Percentiles rank a stretch among this genome's conserved stretches.
Evolutionary conservation across 345 rosid genomes (phyloP).

Genomic region (Lepidium sativum): DNA sequence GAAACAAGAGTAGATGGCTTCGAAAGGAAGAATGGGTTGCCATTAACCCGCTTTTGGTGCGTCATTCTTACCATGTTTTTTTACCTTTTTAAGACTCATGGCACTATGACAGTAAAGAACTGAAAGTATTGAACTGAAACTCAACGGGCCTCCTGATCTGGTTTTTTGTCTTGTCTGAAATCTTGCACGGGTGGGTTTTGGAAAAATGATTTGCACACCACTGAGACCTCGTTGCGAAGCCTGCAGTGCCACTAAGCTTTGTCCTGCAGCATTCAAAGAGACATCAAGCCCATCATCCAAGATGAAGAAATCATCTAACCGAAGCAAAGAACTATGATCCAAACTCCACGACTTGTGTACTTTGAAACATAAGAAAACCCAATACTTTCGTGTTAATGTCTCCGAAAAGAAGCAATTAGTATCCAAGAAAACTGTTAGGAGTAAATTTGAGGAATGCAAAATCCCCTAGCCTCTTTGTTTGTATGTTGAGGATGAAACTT

Average conservation of each 20-base stretch:
- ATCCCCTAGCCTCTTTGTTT: neutral
- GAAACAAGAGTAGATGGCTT: conserved; percentile 95
- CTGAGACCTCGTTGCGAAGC: conserved; percentile 63
- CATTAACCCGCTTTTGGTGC: conserved; percentile 86
- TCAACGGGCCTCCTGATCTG: neutral
- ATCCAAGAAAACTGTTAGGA: neutral
- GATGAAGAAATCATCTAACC: conserved; percentile 37
- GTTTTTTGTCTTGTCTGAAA: neutral
- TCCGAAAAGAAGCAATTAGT: neutral
- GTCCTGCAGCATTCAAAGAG: conserved; percentile 95
- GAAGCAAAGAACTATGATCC: conserved; percentile 28
- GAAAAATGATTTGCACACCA: conserved; percentile 90
- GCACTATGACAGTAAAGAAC: neutral
- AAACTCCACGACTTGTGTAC: neutral
- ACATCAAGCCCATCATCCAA: conserved; percentile 49
- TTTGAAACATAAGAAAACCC: neutral
- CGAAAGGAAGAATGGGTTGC: conserved; percentile 94
- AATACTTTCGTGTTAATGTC: neutral
- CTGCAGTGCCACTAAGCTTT: conserved; percentile 48
- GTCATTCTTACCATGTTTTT: conserved; percentile 1
- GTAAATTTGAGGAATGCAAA: neutral
- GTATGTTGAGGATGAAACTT: neutral
- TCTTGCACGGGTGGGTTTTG: conserved; percentile 64
- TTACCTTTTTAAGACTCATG: neutral
- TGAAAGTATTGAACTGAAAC: neutral